Percentiles rank a stretch among this genome's conserved stretches.
Conservation (phyloP, 441 rosid genomes). For the Pelargonium exstipulatum region DNA sequence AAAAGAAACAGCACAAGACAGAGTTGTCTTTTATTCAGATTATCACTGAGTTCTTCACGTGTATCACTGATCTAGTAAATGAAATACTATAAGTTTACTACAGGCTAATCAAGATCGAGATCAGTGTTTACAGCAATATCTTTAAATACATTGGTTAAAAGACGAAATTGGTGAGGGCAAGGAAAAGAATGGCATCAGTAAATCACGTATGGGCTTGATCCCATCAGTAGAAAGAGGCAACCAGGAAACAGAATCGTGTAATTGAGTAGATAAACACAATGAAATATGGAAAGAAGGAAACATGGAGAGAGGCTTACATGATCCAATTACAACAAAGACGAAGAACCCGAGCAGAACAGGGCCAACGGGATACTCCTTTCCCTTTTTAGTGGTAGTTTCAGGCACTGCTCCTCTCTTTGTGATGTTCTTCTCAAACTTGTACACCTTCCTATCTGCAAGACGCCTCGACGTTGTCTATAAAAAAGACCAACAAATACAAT, state of each 20-base stretch:
- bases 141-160: too few relatives aligned
- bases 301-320: constrained; percentile 46
- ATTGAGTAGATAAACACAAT: constrained; percentile 5
- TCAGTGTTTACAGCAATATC: background rate
- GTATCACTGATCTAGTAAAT: constrained; percentile 15
- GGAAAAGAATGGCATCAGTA: constrained; percentile 15
- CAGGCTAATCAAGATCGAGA: constrained; percentile 16
- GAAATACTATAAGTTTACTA: constrained; percentile 25
- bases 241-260: too few relatives aligned
- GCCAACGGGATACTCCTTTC: constrained; percentile 78
- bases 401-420: constrained; percentile 70
- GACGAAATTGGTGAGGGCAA: too few relatives aligned
- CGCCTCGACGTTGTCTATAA: constrained; percentile 71
- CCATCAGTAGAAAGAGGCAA: too few relatives aligned
- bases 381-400: constrained; percentile 68
- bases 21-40: constrained; percentile 19
- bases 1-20: constrained; percentile 4
- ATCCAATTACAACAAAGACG: constrained; percentile 78
- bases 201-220: background rate
- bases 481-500: background rate
- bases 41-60: constrained; percentile 10
- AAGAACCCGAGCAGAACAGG: constrained; percentile 86
- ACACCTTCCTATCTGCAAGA: constrained; percentile 67
- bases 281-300: background rate
- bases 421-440: constrained; percentile 76